Evolutionary conservation across 768 basidiomycete species (phyloP).

Genomic region (Pholiota molesta): DNA sequence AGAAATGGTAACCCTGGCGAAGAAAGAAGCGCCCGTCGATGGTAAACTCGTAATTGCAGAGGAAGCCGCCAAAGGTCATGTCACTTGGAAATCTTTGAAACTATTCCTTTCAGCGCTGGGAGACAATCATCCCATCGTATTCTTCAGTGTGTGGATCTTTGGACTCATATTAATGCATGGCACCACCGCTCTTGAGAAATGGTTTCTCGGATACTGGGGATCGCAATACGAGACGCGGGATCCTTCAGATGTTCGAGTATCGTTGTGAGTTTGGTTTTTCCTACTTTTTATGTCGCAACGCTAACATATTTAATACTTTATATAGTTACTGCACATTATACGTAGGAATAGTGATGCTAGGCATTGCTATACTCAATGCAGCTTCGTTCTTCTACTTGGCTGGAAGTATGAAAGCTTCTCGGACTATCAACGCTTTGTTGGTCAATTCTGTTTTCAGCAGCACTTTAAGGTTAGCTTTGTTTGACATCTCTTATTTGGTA

Average conservation of each 20-base stretch:
- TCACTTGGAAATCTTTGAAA: constrained; percentile 31
- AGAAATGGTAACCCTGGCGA: constrained; percentile 23
- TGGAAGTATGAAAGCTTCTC: not conserved
- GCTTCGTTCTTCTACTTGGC: not conserved
- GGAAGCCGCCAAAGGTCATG: constrained; percentile 49
- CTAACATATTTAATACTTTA: not conserved
- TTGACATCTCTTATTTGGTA: not conserved
- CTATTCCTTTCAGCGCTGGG: constrained; percentile 39
- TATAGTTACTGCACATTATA: not conserved
- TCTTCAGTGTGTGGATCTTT: constrained; percentile 31
- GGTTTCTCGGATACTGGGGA: constrained; percentile 50
- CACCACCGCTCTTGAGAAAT: constrained; percentile 35
- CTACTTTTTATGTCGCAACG: not conserved
- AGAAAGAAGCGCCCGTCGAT: constrained; percentile 22
- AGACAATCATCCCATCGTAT: constrained; percentile 34
- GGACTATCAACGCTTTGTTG: constrained; percentile 12
- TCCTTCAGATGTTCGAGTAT: constrained; percentile 34
- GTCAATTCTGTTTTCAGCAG: constrained; percentile 14
- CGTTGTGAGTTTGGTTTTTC: constrained; percentile 34
- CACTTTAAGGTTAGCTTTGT: not conserved
- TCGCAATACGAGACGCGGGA: constrained; percentile 40
- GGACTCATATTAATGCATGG: constrained; percentile 27
- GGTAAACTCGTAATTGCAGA: constrained; percentile 66
- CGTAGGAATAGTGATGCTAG: not conserved
- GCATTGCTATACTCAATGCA: not conserved